These are phyloP conservation scores for Tetragonia tetragonoides DNA, from an alignment of 148 eudicot genomes.

Conservation along the genomic window DNA sequence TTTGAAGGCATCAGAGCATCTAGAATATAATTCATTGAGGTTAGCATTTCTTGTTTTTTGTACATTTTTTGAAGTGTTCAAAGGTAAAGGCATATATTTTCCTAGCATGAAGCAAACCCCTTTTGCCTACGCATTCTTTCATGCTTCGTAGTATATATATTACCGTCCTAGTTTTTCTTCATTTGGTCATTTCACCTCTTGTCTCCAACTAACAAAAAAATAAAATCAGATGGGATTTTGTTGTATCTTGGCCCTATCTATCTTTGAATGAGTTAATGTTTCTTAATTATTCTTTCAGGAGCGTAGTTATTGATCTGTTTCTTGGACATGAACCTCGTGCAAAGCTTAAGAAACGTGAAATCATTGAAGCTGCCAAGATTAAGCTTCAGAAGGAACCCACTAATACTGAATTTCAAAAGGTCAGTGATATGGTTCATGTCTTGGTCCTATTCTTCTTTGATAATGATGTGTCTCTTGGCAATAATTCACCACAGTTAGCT, in stretches of 20 bases:
- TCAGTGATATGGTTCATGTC: conserved; percentile 18
- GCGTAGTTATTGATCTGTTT: conserved; percentile 62
- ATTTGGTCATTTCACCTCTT: background rate
- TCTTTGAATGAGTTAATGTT: background rate
- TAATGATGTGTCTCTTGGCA: background rate
- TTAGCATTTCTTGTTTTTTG: conserved; percentile 19
- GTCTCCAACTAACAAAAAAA: background rate
- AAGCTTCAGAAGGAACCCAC: conserved; percentile 56
- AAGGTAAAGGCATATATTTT: background rate
- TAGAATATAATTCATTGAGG: conserved; percentile 70
- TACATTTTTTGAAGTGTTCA: background rate
- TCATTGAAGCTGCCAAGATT: conserved; percentile 72
- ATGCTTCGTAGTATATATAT: background rate
- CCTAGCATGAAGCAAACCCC: background rate
- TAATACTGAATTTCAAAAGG: conserved; percentile 63
- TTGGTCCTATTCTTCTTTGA: background rate
- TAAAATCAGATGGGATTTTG: background rate
- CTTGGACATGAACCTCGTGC: conserved; percentile 64
- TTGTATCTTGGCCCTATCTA: background rate
- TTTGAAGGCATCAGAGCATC: conserved; percentile 57
- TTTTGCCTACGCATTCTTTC: background rate
- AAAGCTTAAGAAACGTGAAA: conserved; percentile 68
- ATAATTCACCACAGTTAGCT: background rate
- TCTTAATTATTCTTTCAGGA: conserved; percentile 42
- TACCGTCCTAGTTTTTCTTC: background rate